Base-by-base conservation (phyloP, 2,329 filamentous ascomycete genomes). In the Clonostachys solani region DNA sequence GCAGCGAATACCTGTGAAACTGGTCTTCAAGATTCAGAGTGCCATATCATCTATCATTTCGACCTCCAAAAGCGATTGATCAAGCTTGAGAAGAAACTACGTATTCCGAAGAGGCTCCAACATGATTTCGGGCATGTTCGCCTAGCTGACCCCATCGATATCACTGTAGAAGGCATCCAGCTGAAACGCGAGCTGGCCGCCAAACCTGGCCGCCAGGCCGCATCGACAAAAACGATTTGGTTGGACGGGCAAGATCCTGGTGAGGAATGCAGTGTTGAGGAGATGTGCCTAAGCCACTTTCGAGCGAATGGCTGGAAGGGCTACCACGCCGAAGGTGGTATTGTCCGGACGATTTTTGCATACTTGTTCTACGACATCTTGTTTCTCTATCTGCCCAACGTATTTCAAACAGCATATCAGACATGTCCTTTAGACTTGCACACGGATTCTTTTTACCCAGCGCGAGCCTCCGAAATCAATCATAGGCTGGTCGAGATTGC, bases 361-460 rank as follows among this genome's bases (percentile, higher is more conserved):
- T 92, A 94, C 60, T 80, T 99, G 16, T 96, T 97, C 72, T 94
- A 86, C 71, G 92, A 99, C 65, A 81, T 97, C 19, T 73, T 99
- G 7, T 97, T 97, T 67, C 75, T 90, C 23, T 96, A 95, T 65
- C 81, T 97, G 6, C 92, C 94, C 23, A 96, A 97, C 57, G 92
- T 99, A 47, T 99, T 99, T 65, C 92, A 97, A 63, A 99, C 94
- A 6, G 82, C 87, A 1, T 99, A 89, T 62, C 94, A 99, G 66
- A 95, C 90, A 0, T 96, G 90, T 59, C 94, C 94, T 1, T 72
- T 99, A 5, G 94, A 99, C 63, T 72, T 99, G 6, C 87, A 95
- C 61, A 96, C 92, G 0, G 94, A 99, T 62, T 84, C 87, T 4
- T 99, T 99, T 70, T 97, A 89, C 61, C 81, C 89, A 0, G 83